Percentiles rank a stretch among this genome's conserved stretches.
These are phyloP conservation scores for Clohesyomyces aquaticus DNA, from an alignment of 495 filamentous ascomycete species.

Conservation along the genomic window DNA sequence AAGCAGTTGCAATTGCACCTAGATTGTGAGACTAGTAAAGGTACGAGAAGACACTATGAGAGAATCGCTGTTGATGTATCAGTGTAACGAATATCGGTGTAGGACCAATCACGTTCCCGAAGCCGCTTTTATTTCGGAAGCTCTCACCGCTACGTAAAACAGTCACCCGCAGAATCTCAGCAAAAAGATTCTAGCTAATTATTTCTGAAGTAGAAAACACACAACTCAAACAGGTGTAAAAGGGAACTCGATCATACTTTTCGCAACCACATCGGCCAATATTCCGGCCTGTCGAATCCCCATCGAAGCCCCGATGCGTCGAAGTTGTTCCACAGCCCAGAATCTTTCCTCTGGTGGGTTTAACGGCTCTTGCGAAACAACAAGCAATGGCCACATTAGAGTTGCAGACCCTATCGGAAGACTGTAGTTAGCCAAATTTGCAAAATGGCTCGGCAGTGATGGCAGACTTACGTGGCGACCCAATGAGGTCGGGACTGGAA, in stretches of 20 bases:
- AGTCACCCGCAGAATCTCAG: too few relatives aligned
- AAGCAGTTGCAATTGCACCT: too few relatives aligned
- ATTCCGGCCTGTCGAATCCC: conserved; percentile 16
- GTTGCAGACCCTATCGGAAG: conserved; percentile 4
- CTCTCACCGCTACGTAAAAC: too few relatives aligned
- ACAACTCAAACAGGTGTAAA: too few relatives aligned
- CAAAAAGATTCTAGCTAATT: too few relatives aligned
- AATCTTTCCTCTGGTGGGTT: not conserved
- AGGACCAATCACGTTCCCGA: too few relatives aligned
- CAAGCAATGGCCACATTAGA: conserved; percentile 22
- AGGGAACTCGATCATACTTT: not conserved
- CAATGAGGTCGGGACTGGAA: not conserved
- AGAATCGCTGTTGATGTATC: too few relatives aligned
- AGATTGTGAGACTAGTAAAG: too few relatives aligned
- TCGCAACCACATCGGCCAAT: conserved; percentile 6
- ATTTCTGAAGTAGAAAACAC: too few relatives aligned
- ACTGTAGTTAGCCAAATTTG: not conserved
- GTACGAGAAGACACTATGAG: too few relatives aligned
- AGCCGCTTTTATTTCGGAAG: too few relatives aligned
- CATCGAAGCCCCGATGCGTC: not conserved
- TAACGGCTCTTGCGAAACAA: conserved; percentile 7
- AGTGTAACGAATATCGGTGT: too few relatives aligned
- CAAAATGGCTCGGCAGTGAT: not conserved
- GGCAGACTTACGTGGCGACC: conserved; percentile 1
- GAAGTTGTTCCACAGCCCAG: conserved; percentile 17